A percentile compares a stretch with the other conserved stretches of the same genome.
These are phyloP conservation scores for Pyricularia grisea DNA, from an alignment of 2,329 filamentous ascomycete species.

Conservation along the genomic window DNA sequence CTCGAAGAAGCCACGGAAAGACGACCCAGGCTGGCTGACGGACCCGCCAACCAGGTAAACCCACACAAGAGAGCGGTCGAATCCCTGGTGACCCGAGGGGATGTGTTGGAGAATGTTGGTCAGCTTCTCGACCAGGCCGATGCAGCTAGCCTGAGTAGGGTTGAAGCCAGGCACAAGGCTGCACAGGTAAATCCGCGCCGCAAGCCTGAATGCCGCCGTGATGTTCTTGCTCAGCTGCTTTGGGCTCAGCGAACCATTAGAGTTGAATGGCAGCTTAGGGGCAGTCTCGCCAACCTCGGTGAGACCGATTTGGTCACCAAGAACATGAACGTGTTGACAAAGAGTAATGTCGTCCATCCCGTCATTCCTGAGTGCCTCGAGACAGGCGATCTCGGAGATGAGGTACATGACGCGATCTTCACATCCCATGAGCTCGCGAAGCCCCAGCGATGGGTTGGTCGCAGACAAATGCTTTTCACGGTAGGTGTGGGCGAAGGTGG, in stretches of 20 bases:
- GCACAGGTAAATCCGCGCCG: conserved; percentile 94
- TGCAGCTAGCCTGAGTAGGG: conserved; percentile 62
- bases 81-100: conserved; percentile 70
- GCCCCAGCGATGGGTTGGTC: conserved; percentile 53
- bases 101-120: conserved; percentile 71
- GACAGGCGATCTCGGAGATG: conserved; percentile 93
- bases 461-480: conserved; percentile 79
- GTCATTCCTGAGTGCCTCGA: conserved; percentile 77
- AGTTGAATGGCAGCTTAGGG: conserved; percentile 52
- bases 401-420: conserved; percentile 97
- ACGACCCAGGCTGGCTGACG: conserved; percentile 60
- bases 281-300: conserved; percentile 59
- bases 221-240: conserved; percentile 83
- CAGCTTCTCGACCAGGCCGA: conserved; percentile 70
- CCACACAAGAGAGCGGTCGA: conserved; percentile 88
- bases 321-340: conserved; percentile 80
- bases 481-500: conserved; percentile 89
- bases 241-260: conserved; percentile 67
- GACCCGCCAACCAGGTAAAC: conserved; percentile 82
- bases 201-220: conserved; percentile 81
- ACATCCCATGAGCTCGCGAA: conserved; percentile 93
- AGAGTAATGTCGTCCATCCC: conserved; percentile 80
- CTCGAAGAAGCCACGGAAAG: conserved; percentile 69
- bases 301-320: conserved; percentile 76
- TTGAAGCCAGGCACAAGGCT: conserved; percentile 84